Evolutionary conservation across 257 asterid species (phyloP).

Genomic region (Catharanthus roseus): DNA sequence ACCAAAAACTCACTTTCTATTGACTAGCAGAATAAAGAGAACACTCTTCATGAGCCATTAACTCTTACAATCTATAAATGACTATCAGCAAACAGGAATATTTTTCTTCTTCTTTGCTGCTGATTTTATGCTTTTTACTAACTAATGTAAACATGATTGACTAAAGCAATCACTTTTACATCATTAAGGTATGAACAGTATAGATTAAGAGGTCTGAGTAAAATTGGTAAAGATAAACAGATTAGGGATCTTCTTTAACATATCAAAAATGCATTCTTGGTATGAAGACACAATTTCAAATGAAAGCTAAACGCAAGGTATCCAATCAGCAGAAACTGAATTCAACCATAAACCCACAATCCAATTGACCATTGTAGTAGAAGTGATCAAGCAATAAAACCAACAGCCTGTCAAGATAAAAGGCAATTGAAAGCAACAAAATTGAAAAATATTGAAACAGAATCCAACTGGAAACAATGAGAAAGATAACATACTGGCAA

Average conservation of each 20-base stretch:
- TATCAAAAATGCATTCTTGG: background rate
- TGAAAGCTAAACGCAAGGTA: background rate
- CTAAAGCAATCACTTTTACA: background rate
- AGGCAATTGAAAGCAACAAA: background rate
- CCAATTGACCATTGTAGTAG: background rate
- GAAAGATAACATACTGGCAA: conserved; percentile 40
- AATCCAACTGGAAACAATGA: conserved; percentile 1
- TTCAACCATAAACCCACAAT: background rate
- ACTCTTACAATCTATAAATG: background rate
- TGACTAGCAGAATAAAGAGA: background rate
- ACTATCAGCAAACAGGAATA: background rate
- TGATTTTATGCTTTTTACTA: background rate
- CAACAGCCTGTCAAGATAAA: conserved; percentile 5
- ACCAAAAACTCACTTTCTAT: background rate
- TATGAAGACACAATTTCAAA: background rate
- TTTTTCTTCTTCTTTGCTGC: background rate
- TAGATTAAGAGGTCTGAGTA: background rate
- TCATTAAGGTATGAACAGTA: background rate
- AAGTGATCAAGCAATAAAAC: conserved; percentile 12
- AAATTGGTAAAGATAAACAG: conserved; percentile 6
- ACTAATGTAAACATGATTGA: background rate
- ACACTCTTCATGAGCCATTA: background rate
- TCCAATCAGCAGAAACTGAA: conserved; percentile 2
- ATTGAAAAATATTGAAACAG: conserved; percentile 16
- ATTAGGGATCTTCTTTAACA: conserved; percentile 16